Evolutionary conservation across 1,284 basidiomycete species (phyloP).

Genomic region (Wolfiporia cocos): DNA sequence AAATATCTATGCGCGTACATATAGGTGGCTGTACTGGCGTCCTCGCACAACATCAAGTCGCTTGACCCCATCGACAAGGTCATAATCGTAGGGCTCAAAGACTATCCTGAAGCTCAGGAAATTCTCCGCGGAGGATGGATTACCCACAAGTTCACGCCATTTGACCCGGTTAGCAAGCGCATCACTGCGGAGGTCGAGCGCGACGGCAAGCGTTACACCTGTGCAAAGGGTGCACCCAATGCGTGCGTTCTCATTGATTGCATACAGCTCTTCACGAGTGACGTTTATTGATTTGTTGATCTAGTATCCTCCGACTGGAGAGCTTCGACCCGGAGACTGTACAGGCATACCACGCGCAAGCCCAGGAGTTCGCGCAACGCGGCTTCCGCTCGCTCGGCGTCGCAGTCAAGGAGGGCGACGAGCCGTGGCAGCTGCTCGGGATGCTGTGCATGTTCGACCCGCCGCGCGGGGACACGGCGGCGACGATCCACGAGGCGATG

Average conservation of each 20-base stretch:
- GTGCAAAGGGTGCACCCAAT: conserved; percentile 9
- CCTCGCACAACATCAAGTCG: conserved; percentile 8
- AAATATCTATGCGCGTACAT: not conserved
- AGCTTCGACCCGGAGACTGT: conserved; percentile 8
- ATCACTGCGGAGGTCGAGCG: conserved; percentile 9
- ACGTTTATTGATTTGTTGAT: too few species aligned
- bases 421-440: conserved; percentile 9
- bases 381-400: conserved; percentile 10
- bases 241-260: not conserved
- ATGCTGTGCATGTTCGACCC: conserved; percentile 9
- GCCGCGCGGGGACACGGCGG: conserved; percentile 7
- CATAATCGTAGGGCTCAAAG: conserved; percentile 7
- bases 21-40: conserved; percentile 6
- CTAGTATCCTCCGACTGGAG: conserved; percentile 5
- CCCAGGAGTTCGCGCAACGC: conserved; percentile 9
- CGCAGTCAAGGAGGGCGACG: conserved; percentile 6
- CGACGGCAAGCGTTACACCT: conserved; percentile 7
- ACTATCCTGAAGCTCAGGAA: conserved; percentile 7
- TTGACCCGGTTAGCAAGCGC: conserved; percentile 9
- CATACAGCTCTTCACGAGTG: too few species aligned
- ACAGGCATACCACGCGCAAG: conserved; percentile 4
- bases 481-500: conserved; percentile 9
- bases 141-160: conserved; percentile 8
- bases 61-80: conserved; percentile 10
- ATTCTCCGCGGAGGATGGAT: conserved; percentile 8